Evolutionary conservation across 148 eudicot species (phyloP), one percentile per base, ranked within the genome.

Genomic region (Rhododendron vialii): DNA sequence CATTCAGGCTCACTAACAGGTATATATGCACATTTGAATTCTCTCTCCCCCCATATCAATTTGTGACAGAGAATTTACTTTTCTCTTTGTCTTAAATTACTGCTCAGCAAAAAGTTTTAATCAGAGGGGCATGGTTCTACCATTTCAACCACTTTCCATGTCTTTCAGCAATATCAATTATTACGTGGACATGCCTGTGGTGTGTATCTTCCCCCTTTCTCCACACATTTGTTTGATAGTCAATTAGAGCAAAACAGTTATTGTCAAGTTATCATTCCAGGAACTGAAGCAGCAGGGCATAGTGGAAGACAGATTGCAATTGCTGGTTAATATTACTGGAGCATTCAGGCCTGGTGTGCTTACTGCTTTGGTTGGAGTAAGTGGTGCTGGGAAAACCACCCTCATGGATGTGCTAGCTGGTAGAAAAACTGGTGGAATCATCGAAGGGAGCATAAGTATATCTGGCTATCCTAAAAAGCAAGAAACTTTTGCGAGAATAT

Each of bases 301-400:
- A 82, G 43, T 82, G 84, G 99, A 92, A 86, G 96, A 97, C 35
- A 93, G 88, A 89, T 61, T 97, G 85, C 99, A 95, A 89, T 85
- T 97, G 88, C 86, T 97, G 87, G 91, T 91, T 63, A 87, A 95
- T 86, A 91, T 97, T 43, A 97, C 96, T 15, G 99, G 99, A 88
- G 96, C 98, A 84, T 97, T 97, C 88, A 94, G 98, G 92, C 99
- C 99, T 67, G 96, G 98, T 18, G 95, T 97, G 82, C 98, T 97
- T 38, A 95, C 99, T 82, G 99, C 99, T 88, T 89, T 97, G 86
- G 99, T 97, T 81, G 98, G 99, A 82, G 98, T 94, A 59, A 97
- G 99, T 80, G 99, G 99, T 90, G 99, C 99, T 80, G 99, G 99
- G 75, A 97, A 97, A 95, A 97, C 99, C 81, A 97, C 99, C 48